Conservation (phyloP, 164 flowering plant genomes). For the Dillenia turbinata region DNA sequence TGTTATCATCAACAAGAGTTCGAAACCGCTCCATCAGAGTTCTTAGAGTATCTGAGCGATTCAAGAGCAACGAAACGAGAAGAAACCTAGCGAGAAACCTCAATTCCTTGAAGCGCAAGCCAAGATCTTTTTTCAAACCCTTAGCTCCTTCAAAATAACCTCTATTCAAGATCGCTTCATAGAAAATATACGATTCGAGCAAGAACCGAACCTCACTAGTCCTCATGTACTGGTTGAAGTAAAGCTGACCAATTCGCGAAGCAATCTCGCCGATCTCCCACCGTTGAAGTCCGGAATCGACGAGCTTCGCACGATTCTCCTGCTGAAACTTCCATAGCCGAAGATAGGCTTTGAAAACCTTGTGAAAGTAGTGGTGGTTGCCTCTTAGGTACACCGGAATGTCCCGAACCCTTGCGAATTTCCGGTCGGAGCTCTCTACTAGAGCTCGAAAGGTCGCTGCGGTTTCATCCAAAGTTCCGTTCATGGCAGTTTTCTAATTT, state of each 20-base stretch:
- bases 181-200: constrained; percentile 76
- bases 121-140: constrained; percentile 42
- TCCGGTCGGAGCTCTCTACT: constrained; percentile 73
- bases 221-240: constrained; percentile 83
- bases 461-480: constrained; percentile 18
- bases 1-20: constrained; percentile 64
- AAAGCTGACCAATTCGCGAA: constrained; percentile 92
- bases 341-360: constrained; percentile 88
- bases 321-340: constrained; percentile 91
- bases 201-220: constrained; percentile 79
- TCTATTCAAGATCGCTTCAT: constrained; percentile 79
- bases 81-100: constrained; percentile 90
- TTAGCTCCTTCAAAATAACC: constrained; percentile 59
- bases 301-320: constrained; percentile 58
- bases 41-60: constrained; percentile 56
- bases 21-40: constrained; percentile 52
- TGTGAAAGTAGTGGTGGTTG: constrained; percentile 46
- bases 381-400: constrained; percentile 46
- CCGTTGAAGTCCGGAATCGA: constrained; percentile 72
- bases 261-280: constrained; percentile 99
- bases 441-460: constrained; percentile 56
- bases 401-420: constrained; percentile 83
- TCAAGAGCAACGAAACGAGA: constrained; percentile 68
- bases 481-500: constrained; percentile 16
- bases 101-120: constrained; percentile 73